Base-by-base conservation (phyloP, 495 filamentous ascomycete species). In the Apodospora peruviana region DNA sequence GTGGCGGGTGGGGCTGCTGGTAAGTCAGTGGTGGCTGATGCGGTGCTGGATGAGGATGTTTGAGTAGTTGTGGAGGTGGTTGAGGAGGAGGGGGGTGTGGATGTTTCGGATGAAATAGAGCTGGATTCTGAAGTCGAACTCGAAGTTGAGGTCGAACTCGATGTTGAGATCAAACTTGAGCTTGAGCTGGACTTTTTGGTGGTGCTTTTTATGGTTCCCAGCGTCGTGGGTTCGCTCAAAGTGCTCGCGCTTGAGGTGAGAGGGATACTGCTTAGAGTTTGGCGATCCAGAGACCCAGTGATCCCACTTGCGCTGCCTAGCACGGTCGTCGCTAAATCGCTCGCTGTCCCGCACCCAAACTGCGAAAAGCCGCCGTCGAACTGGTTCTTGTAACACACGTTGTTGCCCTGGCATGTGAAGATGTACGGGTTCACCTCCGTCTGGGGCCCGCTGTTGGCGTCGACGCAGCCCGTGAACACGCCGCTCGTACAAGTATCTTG, bases 321-420 rank as follows among this genome's bases (percentile, higher is more conserved):
- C 29, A 76, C 73, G 22, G 66, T 70, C 4, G 70, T 71, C 19
- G 60, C 73, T 47, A 68, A 36, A 23, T 62, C 58, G 44, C 65
- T 70, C 16, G 70, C 70, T 12, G 68, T 73, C 10, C 72, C 73
- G 50, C 73, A 76, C 10, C 73, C 73, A 19, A 57, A 76, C 57
- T 75, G 72, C 18, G 59, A 75, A 37, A 61, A 72, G 9, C 73
- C 73, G n/a, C 73, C 72, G 7, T 71, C 71, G 45, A 69, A 76
- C 17, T 61, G 29, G 51, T 76, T 76, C 55, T 48, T 60, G 55
- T 68, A 76, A 48, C 73, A 76, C 14, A 74, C 68, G 16, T 66
- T 38, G 32, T 60, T 65, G 9, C 70, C 68, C 37, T 60, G 46
- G 53, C 73, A 76, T 32, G 71, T 73, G 53, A 62, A 75, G 19